Percentiles rank a stretch among this genome's conserved stretches.
Conservation (phyloP, 2,329 filamentous ascomycete genomes). For the Zymoseptoria passerinii region DNA sequence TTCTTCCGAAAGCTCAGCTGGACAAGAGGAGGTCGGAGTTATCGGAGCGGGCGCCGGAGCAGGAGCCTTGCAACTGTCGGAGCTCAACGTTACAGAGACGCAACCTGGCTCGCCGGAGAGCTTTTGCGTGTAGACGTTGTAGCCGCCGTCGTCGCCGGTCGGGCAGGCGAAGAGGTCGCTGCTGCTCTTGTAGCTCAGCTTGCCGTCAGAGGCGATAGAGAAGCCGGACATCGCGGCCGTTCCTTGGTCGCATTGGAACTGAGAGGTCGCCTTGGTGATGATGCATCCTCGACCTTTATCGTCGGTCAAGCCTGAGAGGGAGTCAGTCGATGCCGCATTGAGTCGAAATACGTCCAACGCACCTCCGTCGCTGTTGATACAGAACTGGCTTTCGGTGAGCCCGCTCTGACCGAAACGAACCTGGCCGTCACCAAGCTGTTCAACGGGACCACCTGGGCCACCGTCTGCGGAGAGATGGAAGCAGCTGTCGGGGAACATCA, state of each 20-base stretch:
- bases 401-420: slow-evolving; percentile 45
- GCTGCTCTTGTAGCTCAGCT: slow-evolving; percentile 45
- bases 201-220: slow-evolving; percentile 45
- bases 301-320: slow-evolving; percentile 42
- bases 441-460: slow-evolving; percentile 43
- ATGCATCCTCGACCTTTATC: slow-evolving; percentile 52
- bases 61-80: slow-evolving; percentile 9
- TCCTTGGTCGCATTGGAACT: slow-evolving; percentile 54
- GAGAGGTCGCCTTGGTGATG: slow-evolving; percentile 50
- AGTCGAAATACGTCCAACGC: background rate
- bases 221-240: slow-evolving; percentile 48
- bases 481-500: slow-evolving; percentile 29
- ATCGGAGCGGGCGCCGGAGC: slow-evolving; percentile 4
- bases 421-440: slow-evolving; percentile 55
- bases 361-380: slow-evolving; percentile 44
- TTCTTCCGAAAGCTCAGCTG: slow-evolving; percentile 26
- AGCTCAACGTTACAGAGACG: slow-evolving; percentile 38
- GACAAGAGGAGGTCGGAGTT: slow-evolving; percentile 14
- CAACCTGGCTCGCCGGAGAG: slow-evolving; percentile 41
- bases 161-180: slow-evolving; percentile 53
- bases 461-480: slow-evolving; percentile 44
- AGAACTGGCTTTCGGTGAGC: slow-evolving; percentile 42
- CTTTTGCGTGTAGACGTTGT: slow-evolving; percentile 46
- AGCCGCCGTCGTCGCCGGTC: slow-evolving; percentile 47
- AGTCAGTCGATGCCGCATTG: background rate